Conservation (phyloP, 345 rosid species). For the Heritiera fomes region DNA sequence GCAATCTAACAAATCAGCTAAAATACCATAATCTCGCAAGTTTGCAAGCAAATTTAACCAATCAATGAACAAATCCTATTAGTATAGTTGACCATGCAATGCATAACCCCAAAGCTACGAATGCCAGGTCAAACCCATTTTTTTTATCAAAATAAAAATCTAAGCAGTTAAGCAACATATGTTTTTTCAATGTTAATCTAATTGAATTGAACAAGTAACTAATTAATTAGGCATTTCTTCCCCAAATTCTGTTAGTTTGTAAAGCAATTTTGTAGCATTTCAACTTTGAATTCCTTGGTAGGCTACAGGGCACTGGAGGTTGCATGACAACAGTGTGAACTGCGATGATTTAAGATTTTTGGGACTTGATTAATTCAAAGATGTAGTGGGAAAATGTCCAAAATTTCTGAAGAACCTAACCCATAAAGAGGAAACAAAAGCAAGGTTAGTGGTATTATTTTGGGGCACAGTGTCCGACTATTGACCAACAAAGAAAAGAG, state of each 20-base stretch:
- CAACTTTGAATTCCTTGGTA: conserved; percentile 22
- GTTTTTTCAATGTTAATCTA: neutral
- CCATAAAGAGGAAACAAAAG: conserved; percentile 1
- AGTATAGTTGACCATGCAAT: neutral
- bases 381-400: conserved; percentile 16
- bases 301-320: neutral
- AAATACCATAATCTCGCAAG: neutral
- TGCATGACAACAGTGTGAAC: neutral
- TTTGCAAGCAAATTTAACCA: conserved; percentile 6
- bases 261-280: neutral
- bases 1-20: conserved; percentile 3
- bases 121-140: neutral
- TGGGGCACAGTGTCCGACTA: conserved; percentile 20
- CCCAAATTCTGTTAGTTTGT: neutral
- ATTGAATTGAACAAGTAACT: neutral
- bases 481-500: conserved; percentile 10
- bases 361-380: neutral
- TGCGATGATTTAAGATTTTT: neutral
- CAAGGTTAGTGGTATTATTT: conserved; percentile 15
- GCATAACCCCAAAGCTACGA: neutral
- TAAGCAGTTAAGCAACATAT: neutral
- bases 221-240: neutral
- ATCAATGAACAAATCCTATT: neutral
- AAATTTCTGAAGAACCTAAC: neutral
- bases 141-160: neutral